These are phyloP conservation scores for Colletotrichum cereale DNA, from an alignment of 2,329 filamentous ascomycete genomes.

Conservation along the genomic window DNA sequence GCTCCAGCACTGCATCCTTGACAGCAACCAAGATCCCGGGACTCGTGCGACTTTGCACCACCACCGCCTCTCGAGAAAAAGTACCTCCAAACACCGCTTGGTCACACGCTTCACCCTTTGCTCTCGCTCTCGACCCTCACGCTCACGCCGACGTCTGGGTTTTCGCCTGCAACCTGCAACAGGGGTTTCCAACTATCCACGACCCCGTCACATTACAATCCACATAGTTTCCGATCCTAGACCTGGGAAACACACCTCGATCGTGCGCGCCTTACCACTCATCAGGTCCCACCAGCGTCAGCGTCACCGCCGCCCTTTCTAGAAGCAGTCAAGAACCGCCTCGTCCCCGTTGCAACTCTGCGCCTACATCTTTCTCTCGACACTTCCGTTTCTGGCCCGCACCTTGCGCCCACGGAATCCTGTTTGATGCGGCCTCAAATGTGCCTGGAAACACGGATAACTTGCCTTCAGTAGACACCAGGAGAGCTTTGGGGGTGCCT, in stretches of 20 bases:
- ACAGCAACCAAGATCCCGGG: constrained; percentile 39
- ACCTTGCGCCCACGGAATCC: constrained; percentile 15
- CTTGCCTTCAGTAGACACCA: constrained; percentile 10
- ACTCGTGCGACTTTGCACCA: constrained; percentile 35
- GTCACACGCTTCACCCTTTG: constrained; percentile 26
- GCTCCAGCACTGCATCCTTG: constrained; percentile 38
- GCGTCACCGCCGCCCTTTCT: constrained; percentile 32
- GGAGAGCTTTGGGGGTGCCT: constrained; percentile 10
- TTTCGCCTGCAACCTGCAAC: constrained; percentile 11
- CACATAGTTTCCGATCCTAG: constrained; percentile 35
- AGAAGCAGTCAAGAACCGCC: constrained; percentile 38
- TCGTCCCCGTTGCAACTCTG: constrained; percentile 10
- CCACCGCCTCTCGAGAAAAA: constrained; percentile 19
- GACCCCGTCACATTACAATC: constrained; percentile 26
- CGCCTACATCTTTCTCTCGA: not conserved
- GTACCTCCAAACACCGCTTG: constrained; percentile 4
- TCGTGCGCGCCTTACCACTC: constrained; percentile 22
- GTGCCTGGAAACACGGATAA: constrained; percentile 21
- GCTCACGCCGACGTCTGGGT: not conserved
- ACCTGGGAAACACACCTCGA: constrained; percentile 36
- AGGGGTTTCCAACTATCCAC: constrained; percentile 15
- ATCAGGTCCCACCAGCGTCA: constrained; percentile 27
- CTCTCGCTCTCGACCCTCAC: constrained; percentile 1
- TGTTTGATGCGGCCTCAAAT: constrained; percentile 34
- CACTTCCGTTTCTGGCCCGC: constrained; percentile 17